Conservation (phyloP, 495 filamentous ascomycete genomes). For the Podospora pseudoanserina region DNA sequence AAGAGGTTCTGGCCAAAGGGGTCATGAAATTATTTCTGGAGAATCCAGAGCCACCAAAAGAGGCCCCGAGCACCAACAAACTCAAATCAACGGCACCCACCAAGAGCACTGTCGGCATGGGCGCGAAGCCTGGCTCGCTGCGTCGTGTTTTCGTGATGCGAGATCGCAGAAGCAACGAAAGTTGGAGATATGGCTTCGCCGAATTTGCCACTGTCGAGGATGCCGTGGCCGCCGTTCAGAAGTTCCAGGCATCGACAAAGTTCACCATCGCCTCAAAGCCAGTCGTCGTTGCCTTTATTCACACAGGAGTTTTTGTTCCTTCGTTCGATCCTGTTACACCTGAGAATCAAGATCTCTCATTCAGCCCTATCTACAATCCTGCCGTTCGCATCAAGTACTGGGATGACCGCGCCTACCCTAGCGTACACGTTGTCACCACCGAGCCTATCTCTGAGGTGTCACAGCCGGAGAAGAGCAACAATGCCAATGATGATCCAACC, state of each 20-base stretch:
- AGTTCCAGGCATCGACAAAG: constrained; percentile 70
- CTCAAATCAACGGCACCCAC: constrained; percentile 73
- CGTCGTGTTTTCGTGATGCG: constrained; percentile 76
- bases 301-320: constrained; percentile 85
- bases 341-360: constrained; percentile 61
- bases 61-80: constrained; percentile 44
- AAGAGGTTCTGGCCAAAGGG: constrained; percentile 74
- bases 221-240: constrained; percentile 70
- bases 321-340: constrained; percentile 52
- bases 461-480: constrained; percentile 34
- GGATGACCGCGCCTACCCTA: constrained; percentile 76
- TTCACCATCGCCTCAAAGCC: constrained; percentile 82
- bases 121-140: constrained; percentile 72
- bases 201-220: constrained; percentile 78
- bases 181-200: constrained; percentile 85
- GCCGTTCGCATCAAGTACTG: constrained; percentile 74
- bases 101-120: constrained; percentile 62
- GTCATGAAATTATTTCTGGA: constrained; percentile 69
- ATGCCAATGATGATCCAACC: constrained; percentile 26
- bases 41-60: constrained; percentile 37
- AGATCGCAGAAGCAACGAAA: constrained; percentile 69
- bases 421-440: constrained; percentile 58
- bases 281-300: constrained; percentile 73
- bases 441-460: constrained; percentile 35
- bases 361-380: constrained; percentile 68